Percentiles rank a stretch among this genome's conserved stretches.
Conservation (phyloP, 1,139 yeast species). For the Candida neerlandica region DNA sequence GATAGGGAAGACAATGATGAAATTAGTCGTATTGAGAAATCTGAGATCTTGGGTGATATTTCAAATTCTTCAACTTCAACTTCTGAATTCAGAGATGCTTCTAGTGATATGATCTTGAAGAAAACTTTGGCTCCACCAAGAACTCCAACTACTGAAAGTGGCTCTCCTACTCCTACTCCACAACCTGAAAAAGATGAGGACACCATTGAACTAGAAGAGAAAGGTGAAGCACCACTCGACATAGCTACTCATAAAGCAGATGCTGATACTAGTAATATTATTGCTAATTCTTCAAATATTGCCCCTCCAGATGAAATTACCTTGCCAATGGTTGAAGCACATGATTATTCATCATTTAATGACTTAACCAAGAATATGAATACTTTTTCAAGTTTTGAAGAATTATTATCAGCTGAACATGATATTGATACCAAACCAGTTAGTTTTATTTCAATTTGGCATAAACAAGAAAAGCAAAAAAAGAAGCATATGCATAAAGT, state of each 20-base stretch:
- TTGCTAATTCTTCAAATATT: conserved; percentile 49
- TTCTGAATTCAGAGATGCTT: conserved; percentile 12
- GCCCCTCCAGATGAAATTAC: conserved; percentile 42
- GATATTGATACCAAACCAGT: conserved; percentile 32
- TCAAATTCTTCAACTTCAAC: conserved; percentile 24
- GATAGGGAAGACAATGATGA: conserved; percentile 47
- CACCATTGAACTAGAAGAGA: neutral
- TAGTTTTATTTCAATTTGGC: conserved; percentile 47
- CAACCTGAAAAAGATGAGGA: conserved; percentile 16
- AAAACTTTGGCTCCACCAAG: conserved; percentile 26
- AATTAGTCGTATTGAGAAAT: conserved; percentile 11
- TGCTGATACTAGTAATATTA: conserved; percentile 19
- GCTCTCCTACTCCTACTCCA: conserved; percentile 28
- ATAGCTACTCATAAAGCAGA: conserved; percentile 11
- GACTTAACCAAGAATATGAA: conserved; percentile 34
- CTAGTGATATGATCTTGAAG: conserved; percentile 11
- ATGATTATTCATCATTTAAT: conserved; percentile 38
- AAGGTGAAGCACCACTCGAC: neutral
- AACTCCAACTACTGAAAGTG: conserved; percentile 7
- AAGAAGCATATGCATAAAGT: conserved; percentile 18
- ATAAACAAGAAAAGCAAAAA: conserved; percentile 34
- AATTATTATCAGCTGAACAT: conserved; percentile 46
- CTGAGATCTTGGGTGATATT: conserved; percentile 9
- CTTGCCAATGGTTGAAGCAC: conserved; percentile 40
- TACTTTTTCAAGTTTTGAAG: conserved; percentile 34